Conservation (phyloP, 2,329 filamentous ascomycete genomes). For the Cytospora piceae region DNA sequence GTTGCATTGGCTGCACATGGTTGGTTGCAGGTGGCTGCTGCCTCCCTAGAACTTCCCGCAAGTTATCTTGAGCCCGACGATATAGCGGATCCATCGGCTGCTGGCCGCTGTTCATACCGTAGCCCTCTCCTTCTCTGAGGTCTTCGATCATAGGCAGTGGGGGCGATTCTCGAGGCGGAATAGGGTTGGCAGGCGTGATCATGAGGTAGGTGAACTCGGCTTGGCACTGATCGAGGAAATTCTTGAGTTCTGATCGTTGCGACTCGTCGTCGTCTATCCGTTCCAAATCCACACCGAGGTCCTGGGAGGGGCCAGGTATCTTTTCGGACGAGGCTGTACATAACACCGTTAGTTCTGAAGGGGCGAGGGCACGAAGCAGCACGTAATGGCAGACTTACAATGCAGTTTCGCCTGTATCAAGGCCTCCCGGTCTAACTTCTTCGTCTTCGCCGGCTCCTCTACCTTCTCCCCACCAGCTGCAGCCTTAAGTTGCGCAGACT, state of each 20-base stretch:
- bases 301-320: slow-evolving; percentile 42
- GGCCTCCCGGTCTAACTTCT: slow-evolving; percentile 54
- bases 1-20: slow-evolving; percentile 49
- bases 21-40: slow-evolving; percentile 54
- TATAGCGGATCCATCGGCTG: slow-evolving; percentile 41
- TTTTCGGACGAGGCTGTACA: slow-evolving; percentile 49
- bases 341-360: slow-evolving; percentile 25
- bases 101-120: slow-evolving; percentile 49
- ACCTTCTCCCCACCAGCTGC: slow-evolving; percentile 45
- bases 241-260: slow-evolving; percentile 58
- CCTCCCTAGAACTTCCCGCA: slow-evolving; percentile 26
- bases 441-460: slow-evolving; percentile 45
- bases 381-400: slow-evolving; percentile 46
- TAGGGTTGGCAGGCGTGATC: slow-evolving; percentile 68
- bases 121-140: slow-evolving; percentile 57
- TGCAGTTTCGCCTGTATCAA: slow-evolving; percentile 61
- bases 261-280: slow-evolving; percentile 53
- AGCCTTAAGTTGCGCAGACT: slow-evolving; percentile 71
- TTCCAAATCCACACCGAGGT: slow-evolving; percentile 51
- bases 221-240: slow-evolving; percentile 67
- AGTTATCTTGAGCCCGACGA: slow-evolving; percentile 21
- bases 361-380: background rate
- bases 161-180: slow-evolving; percentile 66
- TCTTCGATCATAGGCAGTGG: slow-evolving; percentile 63
- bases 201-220: slow-evolving; percentile 70